phyloP scores from a whole-genome alignment of 2,329 filamentous ascomycete species.

The Pseudogymnoascus sp. region DNA sequence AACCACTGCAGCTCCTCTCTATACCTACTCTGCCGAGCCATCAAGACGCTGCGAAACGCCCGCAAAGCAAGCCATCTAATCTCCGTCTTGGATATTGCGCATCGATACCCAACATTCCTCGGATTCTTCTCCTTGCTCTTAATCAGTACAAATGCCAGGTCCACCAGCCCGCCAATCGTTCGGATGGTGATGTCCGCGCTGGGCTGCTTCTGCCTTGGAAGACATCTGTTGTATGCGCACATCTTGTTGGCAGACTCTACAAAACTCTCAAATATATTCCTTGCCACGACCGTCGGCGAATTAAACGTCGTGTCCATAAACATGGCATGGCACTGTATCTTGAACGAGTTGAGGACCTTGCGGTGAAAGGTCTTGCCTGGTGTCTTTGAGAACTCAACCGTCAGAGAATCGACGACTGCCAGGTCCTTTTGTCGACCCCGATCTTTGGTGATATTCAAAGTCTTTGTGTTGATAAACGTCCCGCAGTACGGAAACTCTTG shows the following conservation, averaged over 20 bases:
- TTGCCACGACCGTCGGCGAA: slow-evolving; percentile 55
- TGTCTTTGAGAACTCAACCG: slow-evolving; percentile 63
- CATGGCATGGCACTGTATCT: slow-evolving; percentile 77
- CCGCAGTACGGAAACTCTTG: slow-evolving; percentile 82
- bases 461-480: slow-evolving; percentile 63
- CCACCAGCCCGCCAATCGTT: slow-evolving; percentile 20
- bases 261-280: slow-evolving; percentile 71
- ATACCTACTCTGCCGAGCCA: slow-evolving; percentile 65
- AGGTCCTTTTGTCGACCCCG: slow-evolving; percentile 43
- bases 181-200: slow-evolving; percentile 47
- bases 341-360: slow-evolving; percentile 71
- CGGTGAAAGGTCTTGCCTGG: slow-evolving; percentile 74
- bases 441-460: slow-evolving; percentile 68
- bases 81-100: slow-evolving; percentile 1
- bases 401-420: slow-evolving; percentile 62
- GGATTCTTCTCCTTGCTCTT: slow-evolving; percentile 21
- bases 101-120: background rate
- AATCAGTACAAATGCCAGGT: slow-evolving; percentile 22
- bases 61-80: slow-evolving; percentile 46
- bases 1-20: slow-evolving; percentile 61
- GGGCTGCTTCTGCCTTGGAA: slow-evolving; percentile 52
- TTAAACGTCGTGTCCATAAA: slow-evolving; percentile 78
- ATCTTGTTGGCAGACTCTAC: slow-evolving; percentile 70
- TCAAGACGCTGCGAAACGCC: slow-evolving; percentile 63
- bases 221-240: slow-evolving; percentile 52